Conservation (phyloP, 169 alveolate species). For the Plasmodium malariae region DNA sequence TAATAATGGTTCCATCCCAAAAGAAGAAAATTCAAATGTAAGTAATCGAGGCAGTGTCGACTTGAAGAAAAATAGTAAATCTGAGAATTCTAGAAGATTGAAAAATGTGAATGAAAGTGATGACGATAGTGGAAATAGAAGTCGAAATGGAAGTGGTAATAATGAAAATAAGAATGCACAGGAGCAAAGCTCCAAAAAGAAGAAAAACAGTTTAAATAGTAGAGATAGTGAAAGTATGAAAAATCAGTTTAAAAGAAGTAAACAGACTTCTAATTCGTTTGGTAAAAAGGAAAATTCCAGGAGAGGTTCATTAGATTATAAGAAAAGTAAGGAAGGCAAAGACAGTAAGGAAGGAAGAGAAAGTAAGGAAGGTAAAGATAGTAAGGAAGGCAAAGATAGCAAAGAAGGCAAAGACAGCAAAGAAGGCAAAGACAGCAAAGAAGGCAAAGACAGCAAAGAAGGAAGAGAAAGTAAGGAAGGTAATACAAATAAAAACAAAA, state of each 20-base stretch:
- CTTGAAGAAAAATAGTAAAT: conserved; percentile 2
- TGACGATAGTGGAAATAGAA: neutral
- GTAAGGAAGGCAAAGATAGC: neutral
- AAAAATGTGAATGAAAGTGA: neutral
- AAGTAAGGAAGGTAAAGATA: neutral
- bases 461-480: neutral
- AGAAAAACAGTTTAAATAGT: neutral
- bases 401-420: neutral
- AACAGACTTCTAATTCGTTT: too few relatives aligned
- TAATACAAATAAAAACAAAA: neutral
- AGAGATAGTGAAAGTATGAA: neutral
- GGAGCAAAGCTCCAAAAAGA: neutral
- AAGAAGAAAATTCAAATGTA: neutral
- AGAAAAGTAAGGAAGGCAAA: neutral
- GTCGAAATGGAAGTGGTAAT: neutral
- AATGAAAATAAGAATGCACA: neutral
- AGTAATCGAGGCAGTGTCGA: neutral
- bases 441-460: neutral
- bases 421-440: neutral
- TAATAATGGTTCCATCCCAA: neutral
- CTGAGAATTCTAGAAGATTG: neutral
- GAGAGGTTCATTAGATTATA: neutral
- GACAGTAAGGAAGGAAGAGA: neutral
- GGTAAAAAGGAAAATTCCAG: too few relatives aligned
- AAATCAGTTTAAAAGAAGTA: neutral